phyloP scores from a whole-genome alignment of 2,329 filamentous ascomycete species.

The Arachnomyces sp. region DNA sequence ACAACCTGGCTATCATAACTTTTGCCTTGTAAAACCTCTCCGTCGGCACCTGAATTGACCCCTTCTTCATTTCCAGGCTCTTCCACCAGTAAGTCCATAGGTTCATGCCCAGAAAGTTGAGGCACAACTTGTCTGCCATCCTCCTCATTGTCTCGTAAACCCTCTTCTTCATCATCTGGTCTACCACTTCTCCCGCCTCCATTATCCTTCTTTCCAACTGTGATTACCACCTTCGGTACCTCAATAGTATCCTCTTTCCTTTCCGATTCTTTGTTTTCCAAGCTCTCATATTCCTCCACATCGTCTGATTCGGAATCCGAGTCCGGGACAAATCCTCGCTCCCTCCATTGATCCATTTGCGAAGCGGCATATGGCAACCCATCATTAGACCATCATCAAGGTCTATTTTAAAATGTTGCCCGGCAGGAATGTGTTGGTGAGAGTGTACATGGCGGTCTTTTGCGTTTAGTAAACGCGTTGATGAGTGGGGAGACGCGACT shows the following conservation, averaged over 20 bases:
- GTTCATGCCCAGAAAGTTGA: neutral
- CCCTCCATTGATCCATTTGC: slow-evolving; percentile 43
- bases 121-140: too few relatives aligned
- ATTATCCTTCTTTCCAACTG: slow-evolving; percentile 4
- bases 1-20: slow-evolving; percentile 4
- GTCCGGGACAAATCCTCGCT: slow-evolving; percentile 46
- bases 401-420: neutral
- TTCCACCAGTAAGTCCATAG: neutral
- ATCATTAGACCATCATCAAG: neutral
- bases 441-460: slow-evolving; percentile 13
- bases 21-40: neutral
- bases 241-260: neutral
- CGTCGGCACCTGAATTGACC: neutral
- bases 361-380: neutral
- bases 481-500: slow-evolving; percentile 22
- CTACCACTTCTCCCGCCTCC: slow-evolving; percentile 8
- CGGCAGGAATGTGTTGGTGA: neutral
- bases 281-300: slow-evolving; percentile 34
- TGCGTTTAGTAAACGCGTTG: slow-evolving; percentile 16
- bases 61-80: neutral
- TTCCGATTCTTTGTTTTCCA: slow-evolving; percentile 14
- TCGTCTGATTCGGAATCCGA: slow-evolving; percentile 47
- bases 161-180: neutral
- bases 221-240: neutral
- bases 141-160: neutral